These are phyloP conservation scores for Fusarium mangiferae DNA, from an alignment of 2,329 filamentous ascomycete genomes.

Conservation along the genomic window DNA sequence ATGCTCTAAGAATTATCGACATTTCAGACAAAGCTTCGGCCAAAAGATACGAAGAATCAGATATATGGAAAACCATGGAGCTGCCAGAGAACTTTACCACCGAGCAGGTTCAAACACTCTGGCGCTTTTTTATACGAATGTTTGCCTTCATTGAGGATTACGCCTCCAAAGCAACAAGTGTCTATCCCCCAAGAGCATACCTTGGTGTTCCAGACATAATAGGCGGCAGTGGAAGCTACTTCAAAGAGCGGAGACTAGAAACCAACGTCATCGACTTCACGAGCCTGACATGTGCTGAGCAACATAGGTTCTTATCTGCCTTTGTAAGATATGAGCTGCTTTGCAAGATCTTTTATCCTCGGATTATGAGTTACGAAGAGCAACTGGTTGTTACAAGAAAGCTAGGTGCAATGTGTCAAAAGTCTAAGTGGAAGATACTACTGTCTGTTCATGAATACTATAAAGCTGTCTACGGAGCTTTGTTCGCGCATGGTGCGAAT, in stretches of 20 bases:
- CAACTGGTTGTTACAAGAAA: too few species aligned
- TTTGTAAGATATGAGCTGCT: constrained; percentile 11
- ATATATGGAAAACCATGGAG: neutral
- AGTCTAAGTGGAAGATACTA: neutral
- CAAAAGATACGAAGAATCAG: accelerated
- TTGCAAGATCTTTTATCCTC: neutral
- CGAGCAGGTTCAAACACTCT: neutral
- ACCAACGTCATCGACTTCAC: neutral
- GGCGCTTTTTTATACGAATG: neutral
- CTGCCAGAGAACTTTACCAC: accelerated
- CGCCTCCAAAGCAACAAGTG: neutral
- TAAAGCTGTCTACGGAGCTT: neutral
- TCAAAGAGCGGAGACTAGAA: neutral
- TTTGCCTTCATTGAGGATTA: neutral
- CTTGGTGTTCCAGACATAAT: neutral
- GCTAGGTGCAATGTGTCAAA: neutral
- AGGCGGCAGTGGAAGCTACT: neutral
- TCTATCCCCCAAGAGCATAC: neutral
- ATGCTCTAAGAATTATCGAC: neutral
- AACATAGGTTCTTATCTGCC: neutral
- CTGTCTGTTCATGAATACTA: neutral
- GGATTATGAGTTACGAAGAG: too few species aligned
- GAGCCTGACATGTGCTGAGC: neutral
- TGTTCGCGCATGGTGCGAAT: neutral
- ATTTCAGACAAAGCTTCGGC: neutral